Evolutionary conservation across 2,329 filamentous ascomycete genomes (phyloP).

Genomic region (Colletotrichum siamense): DNA sequence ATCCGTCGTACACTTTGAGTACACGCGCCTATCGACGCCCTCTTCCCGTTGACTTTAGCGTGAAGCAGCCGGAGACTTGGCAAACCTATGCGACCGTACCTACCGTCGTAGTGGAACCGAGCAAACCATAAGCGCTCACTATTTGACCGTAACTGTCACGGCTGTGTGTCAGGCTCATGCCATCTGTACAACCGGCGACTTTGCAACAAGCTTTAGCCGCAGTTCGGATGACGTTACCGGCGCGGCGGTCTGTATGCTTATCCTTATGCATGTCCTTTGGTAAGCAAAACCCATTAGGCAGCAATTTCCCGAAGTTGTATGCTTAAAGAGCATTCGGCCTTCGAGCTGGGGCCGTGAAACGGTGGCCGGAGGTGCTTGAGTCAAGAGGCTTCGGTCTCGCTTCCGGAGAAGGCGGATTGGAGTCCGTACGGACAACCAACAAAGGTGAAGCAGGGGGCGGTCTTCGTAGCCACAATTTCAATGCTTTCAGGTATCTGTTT

Average conservation of each 20-base stretch:
- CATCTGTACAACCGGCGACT: background rate
- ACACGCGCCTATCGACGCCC: fast-evolving
- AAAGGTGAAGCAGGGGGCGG: too few species aligned
- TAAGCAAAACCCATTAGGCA: background rate
- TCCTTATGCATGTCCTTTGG: background rate
- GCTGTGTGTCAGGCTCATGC: background rate
- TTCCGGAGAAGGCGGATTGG: background rate
- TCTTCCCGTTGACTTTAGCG: fast-evolving
- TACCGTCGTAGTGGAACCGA: background rate
- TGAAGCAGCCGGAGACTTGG: background rate
- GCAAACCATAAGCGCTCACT: fast-evolving
- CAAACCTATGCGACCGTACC: fast-evolving
- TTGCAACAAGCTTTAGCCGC: background rate
- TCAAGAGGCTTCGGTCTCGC: background rate
- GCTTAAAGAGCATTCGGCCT: fast-evolving
- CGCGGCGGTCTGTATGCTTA: fast-evolving
- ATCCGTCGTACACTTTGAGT: fast-evolving
- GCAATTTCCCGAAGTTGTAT: fast-evolving
- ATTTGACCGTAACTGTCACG: fast-evolving
- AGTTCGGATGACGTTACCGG: background rate
- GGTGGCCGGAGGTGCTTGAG: background rate
- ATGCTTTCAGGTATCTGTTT: too few species aligned
- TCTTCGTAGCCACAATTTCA: too few species aligned
- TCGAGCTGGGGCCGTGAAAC: fast-evolving
- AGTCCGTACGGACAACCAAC: background rate